A percentile compares a stretch with the other conserved stretches of the same genome.
phyloP scores from a whole-genome alignment of 2,329 filamentous ascomycete genomes.

The Clonostachys rosea region DNA sequence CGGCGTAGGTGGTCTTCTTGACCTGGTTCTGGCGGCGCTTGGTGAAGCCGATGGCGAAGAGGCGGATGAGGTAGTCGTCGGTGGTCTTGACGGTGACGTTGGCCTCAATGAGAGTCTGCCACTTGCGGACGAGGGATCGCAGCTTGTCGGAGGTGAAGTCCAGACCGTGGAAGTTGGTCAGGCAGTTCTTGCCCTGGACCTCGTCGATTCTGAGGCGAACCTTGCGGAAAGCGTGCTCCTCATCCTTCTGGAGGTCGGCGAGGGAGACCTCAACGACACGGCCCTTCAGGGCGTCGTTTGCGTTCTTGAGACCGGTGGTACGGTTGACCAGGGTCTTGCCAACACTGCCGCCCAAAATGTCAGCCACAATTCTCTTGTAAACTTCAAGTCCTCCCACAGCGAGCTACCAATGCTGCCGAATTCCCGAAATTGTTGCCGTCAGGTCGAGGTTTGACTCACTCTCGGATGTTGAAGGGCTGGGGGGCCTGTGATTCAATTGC shows the following conservation, averaged over 20 bases:
- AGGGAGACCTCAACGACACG: slow-evolving; percentile 98
- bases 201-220: slow-evolving; percentile 98
- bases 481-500: slow-evolving; percentile 59
- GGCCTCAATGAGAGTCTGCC: slow-evolving; percentile 98
- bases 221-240: slow-evolving; percentile 99
- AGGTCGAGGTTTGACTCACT: slow-evolving; percentile 59
- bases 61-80: slow-evolving; percentile 98
- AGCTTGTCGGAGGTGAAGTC: slow-evolving; percentile 99
- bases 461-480: slow-evolving; percentile 90
- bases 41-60: slow-evolving; percentile 99
- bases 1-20: slow-evolving; percentile 99
- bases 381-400: too few species aligned
- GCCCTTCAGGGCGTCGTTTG: slow-evolving; percentile 98
- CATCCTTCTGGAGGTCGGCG: slow-evolving; percentile 98
- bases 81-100: slow-evolving; percentile 99
- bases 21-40: slow-evolving; percentile 99
- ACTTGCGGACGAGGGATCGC: slow-evolving; percentile 97
- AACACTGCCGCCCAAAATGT: slow-evolving; percentile 58
- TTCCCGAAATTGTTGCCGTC: too few species aligned
- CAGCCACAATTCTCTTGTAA: too few species aligned
- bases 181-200: slow-evolving; percentile 99
- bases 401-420: too few species aligned
- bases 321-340: slow-evolving; percentile 99
- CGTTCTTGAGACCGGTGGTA: slow-evolving; percentile 99
- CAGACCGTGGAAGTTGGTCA: slow-evolving; percentile 99